A percentile compares a stretch with the other conserved stretches of the same genome.
These are phyloP conservation scores for Debaryomyces udenii DNA, from an alignment of 1,139 yeast species.

Conservation along the genomic window DNA sequence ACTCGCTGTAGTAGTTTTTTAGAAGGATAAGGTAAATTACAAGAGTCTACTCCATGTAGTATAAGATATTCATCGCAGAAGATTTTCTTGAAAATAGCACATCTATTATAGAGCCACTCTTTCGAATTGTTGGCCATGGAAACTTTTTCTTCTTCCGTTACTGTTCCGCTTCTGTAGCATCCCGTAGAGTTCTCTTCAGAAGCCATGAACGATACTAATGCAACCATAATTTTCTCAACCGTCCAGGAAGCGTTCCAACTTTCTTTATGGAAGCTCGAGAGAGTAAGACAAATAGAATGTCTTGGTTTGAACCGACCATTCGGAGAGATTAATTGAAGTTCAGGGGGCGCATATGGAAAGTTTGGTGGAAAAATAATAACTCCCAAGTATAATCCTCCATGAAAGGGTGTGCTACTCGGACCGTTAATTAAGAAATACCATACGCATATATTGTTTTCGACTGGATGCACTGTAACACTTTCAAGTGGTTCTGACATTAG, in stretches of 20 bases:
- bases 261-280: slow-evolving; percentile 19
- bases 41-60: slow-evolving; percentile 1
- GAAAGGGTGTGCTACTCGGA: slow-evolving; percentile 16
- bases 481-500: slow-evolving; percentile 16
- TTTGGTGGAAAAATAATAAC: slow-evolving; percentile 19
- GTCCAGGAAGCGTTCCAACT: slow-evolving; percentile 22
- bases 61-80: slow-evolving; percentile 18
- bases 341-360: slow-evolving; percentile 21
- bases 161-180: slow-evolving; percentile 3
- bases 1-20: not conserved
- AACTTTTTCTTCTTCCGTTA: slow-evolving; percentile 1
- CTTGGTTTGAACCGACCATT: slow-evolving; percentile 17
- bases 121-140: slow-evolving; percentile 16
- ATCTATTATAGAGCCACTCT: slow-evolving; percentile 16
- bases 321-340: slow-evolving; percentile 22
- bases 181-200: slow-evolving; percentile 17
- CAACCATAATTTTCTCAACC: slow-evolving; percentile 19
- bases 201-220: slow-evolving; percentile 21
- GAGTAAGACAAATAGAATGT: slow-evolving; percentile 17
- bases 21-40: not conserved
- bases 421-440: slow-evolving; percentile 24
- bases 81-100: slow-evolving; percentile 15
- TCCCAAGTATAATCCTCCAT: slow-evolving; percentile 21
- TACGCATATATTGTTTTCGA: slow-evolving; percentile 17
- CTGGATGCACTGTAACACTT: slow-evolving; percentile 16